Evolutionary conservation across 2,329 filamentous ascomycete genomes (phyloP).

Genomic region (Fusarium burgessii): DNA sequence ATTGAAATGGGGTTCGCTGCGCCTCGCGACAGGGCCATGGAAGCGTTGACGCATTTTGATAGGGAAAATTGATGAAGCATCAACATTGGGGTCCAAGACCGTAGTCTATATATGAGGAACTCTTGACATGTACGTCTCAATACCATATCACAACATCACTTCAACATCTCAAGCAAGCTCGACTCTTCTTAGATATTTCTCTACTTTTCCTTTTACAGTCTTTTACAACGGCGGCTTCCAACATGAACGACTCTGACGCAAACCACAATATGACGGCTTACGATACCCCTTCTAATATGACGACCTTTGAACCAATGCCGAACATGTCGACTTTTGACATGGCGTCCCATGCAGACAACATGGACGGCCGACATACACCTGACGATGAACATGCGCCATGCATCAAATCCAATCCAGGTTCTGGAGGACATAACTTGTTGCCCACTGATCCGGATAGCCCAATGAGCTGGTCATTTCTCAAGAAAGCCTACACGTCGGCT

Average conservation of each 20-base stretch:
- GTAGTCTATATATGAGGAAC: neutral
- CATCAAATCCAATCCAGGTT: neutral
- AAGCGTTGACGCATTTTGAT: neutral
- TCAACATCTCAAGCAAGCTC: neutral
- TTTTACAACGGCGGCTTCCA: neutral
- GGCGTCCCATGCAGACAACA: neutral
- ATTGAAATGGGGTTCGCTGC: neutral
- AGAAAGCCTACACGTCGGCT: neutral
- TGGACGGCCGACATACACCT: neutral
- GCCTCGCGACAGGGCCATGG: neutral
- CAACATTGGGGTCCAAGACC: neutral
- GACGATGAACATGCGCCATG: neutral
- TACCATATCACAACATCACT: neutral
- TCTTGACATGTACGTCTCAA: too few relatives aligned
- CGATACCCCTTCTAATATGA: neutral
- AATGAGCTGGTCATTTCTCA: neutral
- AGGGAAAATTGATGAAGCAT: neutral
- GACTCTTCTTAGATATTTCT: neutral
- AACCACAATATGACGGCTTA: neutral
- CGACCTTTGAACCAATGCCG: neutral
- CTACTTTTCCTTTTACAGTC: neutral
- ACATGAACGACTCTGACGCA: neutral
- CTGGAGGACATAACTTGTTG: neutral
- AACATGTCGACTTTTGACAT: neutral
- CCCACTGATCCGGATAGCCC: conserved; percentile 2